A percentile compares a stretch with the other conserved stretches of the same genome.
Evolutionary conservation across 129 eudicot genomes (phyloP).

Genomic region (Chrysanthemum lavandulifolium): DNA sequence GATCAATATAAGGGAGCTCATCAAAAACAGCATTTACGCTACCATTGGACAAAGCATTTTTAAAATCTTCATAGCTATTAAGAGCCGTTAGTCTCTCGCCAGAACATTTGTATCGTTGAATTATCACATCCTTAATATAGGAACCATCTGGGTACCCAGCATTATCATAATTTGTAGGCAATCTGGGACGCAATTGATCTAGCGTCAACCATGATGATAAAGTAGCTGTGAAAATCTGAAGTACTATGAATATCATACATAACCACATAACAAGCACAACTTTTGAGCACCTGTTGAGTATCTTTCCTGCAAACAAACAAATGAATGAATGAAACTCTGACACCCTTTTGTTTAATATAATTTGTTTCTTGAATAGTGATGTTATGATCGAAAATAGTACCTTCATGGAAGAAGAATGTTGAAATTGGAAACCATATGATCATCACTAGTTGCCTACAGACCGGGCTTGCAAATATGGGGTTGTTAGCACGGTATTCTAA

Average conservation of each 20-base stretch:
- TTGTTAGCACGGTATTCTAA: conserved; percentile 17
- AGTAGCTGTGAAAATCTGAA: conserved; percentile 28
- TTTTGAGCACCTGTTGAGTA: conserved; percentile 26
- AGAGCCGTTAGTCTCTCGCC: conserved; percentile 12
- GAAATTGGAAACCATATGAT: conserved; percentile 29
- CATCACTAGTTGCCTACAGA: conserved; percentile 20
- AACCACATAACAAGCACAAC: conserved; percentile 26
- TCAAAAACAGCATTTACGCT: conserved; percentile 7
- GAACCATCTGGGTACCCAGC: conserved; percentile 18
- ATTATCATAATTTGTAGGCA: conserved; percentile 17
- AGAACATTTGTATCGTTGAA: conserved; percentile 1
- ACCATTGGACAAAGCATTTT: conserved; percentile 19
- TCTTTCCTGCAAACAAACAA: conserved; percentile 19
- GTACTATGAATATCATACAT: conserved; percentile 26
- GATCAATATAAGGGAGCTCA: conserved; percentile 17
- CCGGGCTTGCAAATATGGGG: conserved; percentile 18
- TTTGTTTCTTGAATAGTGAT: background rate
- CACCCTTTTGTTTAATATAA: background rate
- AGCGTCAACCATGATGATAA: conserved; percentile 32
- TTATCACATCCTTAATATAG: conserved; percentile 8
- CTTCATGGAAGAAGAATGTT: conserved; percentile 26
- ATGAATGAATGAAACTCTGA: background rate
- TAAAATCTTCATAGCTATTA: conserved; percentile 6
- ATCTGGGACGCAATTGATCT: conserved; percentile 24
- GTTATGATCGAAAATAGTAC: conserved; percentile 2